Evolutionary conservation across 805 yeast species (phyloP).

Genomic region (Pichia exigua): DNA sequence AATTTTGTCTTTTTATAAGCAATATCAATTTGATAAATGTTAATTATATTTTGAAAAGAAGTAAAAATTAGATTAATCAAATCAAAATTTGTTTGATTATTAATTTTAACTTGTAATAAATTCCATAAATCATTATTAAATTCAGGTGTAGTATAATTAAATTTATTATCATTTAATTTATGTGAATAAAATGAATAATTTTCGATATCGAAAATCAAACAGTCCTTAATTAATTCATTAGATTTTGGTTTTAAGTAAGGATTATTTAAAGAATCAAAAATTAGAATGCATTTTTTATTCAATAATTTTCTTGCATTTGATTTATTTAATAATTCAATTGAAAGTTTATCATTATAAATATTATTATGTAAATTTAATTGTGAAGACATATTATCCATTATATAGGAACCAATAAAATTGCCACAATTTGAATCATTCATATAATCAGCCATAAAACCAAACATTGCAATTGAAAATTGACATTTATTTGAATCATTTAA

Average conservation of each 20-base stretch:
- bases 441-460: constrained; percentile 38
- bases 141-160: constrained; percentile 13
- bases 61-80: constrained; percentile 14
- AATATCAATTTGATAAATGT: constrained; percentile 20
- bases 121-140: constrained; percentile 21
- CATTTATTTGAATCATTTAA: constrained; percentile 42
- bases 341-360: constrained; percentile 16
- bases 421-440: constrained; percentile 19
- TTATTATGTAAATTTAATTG: constrained; percentile 14
- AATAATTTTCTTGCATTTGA: constrained; percentile 43
- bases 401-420: constrained; percentile 19
- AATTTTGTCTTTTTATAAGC: constrained; percentile 15
- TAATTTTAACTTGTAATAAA: constrained; percentile 18
- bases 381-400: constrained; percentile 17
- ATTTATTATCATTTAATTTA: constrained; percentile 12
- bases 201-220: constrained; percentile 21
- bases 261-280: constrained; percentile 20
- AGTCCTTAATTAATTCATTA: constrained; percentile 12
- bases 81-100: constrained; percentile 11
- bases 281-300: constrained; percentile 34
- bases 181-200: constrained; percentile 19
- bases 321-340: constrained; percentile 31
- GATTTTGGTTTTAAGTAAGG: constrained; percentile 14
- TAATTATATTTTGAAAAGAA: constrained; percentile 13
- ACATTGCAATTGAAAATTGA: constrained; percentile 44